Conservation (phyloP, 73 alveolate genomes). For the Paramecium sonneborni region DNA sequence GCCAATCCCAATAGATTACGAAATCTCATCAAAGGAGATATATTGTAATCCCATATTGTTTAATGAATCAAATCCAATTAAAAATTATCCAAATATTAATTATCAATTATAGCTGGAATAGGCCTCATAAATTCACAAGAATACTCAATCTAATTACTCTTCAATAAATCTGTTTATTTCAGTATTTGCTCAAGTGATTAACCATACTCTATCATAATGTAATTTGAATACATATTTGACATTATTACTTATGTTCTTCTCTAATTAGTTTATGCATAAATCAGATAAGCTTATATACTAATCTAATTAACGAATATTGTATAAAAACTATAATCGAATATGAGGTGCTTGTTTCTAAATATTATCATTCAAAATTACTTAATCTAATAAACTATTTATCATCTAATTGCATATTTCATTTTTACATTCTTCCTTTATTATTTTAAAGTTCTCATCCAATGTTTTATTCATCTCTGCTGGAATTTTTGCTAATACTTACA, state of each 20-base stretch:
- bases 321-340: not conserved
- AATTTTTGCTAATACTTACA: not conserved
- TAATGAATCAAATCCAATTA: not conserved
- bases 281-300: not conserved
- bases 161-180: not conserved
- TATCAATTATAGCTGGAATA: not conserved
- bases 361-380: not conserved
- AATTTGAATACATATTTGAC: not conserved
- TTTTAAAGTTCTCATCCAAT: not conserved
- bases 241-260: not conserved
- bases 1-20: not conserved
- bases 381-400: not conserved
- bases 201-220: conserved; percentile 25
- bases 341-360: not conserved
- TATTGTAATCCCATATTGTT: not conserved
- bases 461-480: not conserved
- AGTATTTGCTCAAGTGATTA: not conserved
- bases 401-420: not conserved
- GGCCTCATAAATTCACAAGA: not conserved
- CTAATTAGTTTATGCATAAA: not conserved
- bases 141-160: not conserved
- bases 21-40: not conserved
- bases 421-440: not conserved
- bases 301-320: not conserved
- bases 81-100: not conserved